Evolutionary conservation across 306 rosid species (phyloP).

Genomic region (Adenanthera pavonina): DNA sequence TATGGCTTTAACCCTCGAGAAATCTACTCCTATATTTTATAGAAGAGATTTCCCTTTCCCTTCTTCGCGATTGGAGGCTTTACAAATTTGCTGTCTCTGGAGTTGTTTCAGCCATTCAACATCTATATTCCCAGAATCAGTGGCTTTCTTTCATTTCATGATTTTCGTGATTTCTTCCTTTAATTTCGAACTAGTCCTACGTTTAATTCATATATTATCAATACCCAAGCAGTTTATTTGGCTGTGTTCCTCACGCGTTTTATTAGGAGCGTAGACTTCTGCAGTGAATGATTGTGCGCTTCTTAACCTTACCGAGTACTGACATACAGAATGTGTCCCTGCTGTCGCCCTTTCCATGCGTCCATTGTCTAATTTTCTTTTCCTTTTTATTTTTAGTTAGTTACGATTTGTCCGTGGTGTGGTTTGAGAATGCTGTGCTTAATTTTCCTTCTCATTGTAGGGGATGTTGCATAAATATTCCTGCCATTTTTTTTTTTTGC

Average conservation of each 20-base stretch:
- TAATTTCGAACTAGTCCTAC: conserved; percentile 5
- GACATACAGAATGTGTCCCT: conserved; percentile 1
- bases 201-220: conserved; percentile 6
- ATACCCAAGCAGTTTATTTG: background rate
- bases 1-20: background rate
- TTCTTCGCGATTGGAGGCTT: conserved; percentile 4
- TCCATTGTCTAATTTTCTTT: conserved; percentile 21
- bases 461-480: background rate
- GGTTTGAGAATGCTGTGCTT: conserved; percentile 2
- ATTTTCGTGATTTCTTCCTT: conserved; percentile 10
- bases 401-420: no score
- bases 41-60: background rate
- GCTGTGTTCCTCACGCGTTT: conserved; percentile 5
- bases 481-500: no score
- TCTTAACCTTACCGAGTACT: background rate
- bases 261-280: background rate
- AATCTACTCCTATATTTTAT: conserved; percentile 23
- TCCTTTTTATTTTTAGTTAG: background rate
- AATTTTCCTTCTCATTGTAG: background rate
- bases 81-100: conserved; percentile 34
- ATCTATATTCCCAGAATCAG: conserved; percentile 38
- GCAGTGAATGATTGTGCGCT: background rate
- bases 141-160: conserved; percentile 14
- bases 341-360: conserved; percentile 20
- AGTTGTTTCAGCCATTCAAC: conserved; percentile 33